A percentile compares a stretch with the other conserved stretches of the same genome.
Evolutionary conservation across 352 stramenopile genomes (phyloP).

Genomic region (Phytophthora cajani): DNA sequence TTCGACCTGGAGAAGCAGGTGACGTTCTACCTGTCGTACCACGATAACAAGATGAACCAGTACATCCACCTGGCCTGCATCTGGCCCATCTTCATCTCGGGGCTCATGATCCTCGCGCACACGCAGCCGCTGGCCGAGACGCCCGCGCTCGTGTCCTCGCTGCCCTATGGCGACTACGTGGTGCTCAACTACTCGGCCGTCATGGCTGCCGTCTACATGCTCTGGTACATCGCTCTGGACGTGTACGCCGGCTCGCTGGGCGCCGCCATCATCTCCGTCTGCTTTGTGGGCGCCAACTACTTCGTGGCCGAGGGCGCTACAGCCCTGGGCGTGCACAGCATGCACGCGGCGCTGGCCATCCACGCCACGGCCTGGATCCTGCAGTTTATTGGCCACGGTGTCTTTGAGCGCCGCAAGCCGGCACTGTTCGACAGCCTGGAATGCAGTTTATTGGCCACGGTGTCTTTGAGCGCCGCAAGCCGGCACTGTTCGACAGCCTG

Average conservation of each 20-base stretch:
- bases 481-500: conserved; percentile 87
- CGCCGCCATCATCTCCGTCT: conserved; percentile 54
- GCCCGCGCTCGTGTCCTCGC: conserved; percentile 30
- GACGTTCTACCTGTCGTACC: conserved; percentile 89
- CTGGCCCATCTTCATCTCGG: conserved; percentile 88
- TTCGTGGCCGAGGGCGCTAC: conserved; percentile 46
- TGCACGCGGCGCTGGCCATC: conserved; percentile 64
- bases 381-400: conserved; percentile 85
- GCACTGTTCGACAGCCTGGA: conserved; percentile 89
- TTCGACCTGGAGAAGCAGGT: conserved; percentile 89
- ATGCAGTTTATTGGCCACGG: conserved; percentile 88
- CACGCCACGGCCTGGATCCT: conserved; percentile 75
- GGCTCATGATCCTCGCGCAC: conserved; percentile 70
- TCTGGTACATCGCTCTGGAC: conserved; percentile 85
- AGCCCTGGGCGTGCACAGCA: conserved; percentile 49
- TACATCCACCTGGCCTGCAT: conserved; percentile 88
- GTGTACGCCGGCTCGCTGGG: conserved; percentile 62
- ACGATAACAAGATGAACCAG: conserved; percentile 86
- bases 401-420: conserved; percentile 87
- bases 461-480: conserved; percentile 86
- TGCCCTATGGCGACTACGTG: conserved; percentile 60
- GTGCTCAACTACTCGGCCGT: conserved; percentile 74
- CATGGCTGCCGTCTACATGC: conserved; percentile 72
- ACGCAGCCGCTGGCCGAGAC: conserved; percentile 46
- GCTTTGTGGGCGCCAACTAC: conserved; percentile 74